Percentiles rank a stretch among this genome's conserved stretches.
Conservation (phyloP, 306 rosid species). For the Trifolium repens region DNA sequence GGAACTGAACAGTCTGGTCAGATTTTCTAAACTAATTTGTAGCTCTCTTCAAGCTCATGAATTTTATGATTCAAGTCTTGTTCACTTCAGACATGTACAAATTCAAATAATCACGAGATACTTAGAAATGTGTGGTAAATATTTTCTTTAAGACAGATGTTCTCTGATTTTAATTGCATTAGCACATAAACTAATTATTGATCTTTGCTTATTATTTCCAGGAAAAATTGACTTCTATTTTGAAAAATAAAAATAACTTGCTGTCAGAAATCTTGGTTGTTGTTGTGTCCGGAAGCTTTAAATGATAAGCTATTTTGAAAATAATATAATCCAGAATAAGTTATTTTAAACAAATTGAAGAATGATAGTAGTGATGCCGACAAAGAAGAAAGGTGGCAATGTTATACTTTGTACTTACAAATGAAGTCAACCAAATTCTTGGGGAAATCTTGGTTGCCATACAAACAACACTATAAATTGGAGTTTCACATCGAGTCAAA, state of each 20-base stretch:
- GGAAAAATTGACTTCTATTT: neutral
- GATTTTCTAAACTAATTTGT: constrained; percentile 21
- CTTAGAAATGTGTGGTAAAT: constrained; percentile 1
- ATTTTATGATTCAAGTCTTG: neutral
- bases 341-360: constrained; percentile 18
- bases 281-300: neutral
- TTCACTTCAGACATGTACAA: constrained; percentile 6
- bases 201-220: constrained; percentile 1
- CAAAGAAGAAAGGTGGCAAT: constrained; percentile 13
- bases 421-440: constrained; percentile 24
- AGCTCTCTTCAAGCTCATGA: constrained; percentile 14
- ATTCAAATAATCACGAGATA: constrained; percentile 22
- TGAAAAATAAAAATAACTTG: neutral
- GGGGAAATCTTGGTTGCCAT: neutral
- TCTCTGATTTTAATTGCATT: constrained; percentile 16
- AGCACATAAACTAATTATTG: constrained; percentile 14
- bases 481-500: constrained; percentile 7
- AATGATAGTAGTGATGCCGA: constrained; percentile 26
- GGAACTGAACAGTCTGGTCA: neutral
- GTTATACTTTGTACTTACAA: constrained; percentile 13
- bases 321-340: neutral
- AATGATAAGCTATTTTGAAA: constrained; percentile 1
- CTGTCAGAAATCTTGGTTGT: no score
- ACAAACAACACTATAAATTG: constrained; percentile 4
- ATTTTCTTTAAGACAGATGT: constrained; percentile 23